Conservation (phyloP, 164 flowering plant genomes). For the Litsea cubeba region DNA sequence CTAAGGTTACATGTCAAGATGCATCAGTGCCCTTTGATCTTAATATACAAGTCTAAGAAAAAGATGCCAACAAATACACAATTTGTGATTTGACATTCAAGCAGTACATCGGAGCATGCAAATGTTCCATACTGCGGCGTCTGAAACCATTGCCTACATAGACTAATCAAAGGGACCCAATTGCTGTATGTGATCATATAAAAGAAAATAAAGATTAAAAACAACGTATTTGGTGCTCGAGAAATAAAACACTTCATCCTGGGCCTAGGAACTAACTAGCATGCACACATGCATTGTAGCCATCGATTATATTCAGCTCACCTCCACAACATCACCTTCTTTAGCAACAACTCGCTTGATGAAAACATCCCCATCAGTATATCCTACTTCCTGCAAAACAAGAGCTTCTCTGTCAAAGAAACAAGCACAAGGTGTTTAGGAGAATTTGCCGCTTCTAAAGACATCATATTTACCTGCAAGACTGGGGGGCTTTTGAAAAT, state of each 20-base stretch:
- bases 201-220: too few relatives aligned
- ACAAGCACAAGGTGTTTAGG: not conserved
- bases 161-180: not conserved
- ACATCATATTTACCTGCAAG: conserved; percentile 27
- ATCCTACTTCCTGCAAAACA: conserved; percentile 89
- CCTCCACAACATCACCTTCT: conserved; percentile 94
- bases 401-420: not conserved
- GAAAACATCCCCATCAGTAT: conserved; percentile 90
- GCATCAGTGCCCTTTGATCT: not conserved
- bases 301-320: conserved; percentile 19
- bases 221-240: too few relatives aligned
- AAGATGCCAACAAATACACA: not conserved
- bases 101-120: not conserved
- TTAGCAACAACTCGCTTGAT: conserved; percentile 89
- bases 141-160: not conserved
- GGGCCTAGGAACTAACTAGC: not conserved
- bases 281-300: not conserved
- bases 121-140: not conserved
- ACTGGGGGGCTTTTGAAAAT: conserved; percentile 96
- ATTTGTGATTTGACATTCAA: not conserved
- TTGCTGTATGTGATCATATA: not conserved
- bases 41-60: not conserved
- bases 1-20: not conserved
- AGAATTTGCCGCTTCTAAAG: not conserved
- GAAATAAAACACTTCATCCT: too few relatives aligned